phyloP scores from a whole-genome alignment of 768 basidiomycete species.

The Mrakia gelida region DNA sequence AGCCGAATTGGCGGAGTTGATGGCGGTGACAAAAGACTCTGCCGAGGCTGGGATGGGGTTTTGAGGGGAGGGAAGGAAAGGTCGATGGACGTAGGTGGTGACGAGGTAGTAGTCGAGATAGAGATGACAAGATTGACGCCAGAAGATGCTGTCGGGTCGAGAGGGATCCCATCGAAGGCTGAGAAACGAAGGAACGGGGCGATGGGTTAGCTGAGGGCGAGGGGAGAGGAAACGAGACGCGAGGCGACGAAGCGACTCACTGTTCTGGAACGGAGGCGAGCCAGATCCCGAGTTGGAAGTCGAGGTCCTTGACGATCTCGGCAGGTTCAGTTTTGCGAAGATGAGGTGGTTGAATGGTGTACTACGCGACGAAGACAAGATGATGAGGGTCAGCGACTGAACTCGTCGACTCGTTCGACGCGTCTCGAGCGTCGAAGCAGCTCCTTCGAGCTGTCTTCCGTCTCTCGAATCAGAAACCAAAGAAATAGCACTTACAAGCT shows the following conservation, averaged over 20 bases:
- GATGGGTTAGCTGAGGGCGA: background rate
- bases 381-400: too few species aligned
- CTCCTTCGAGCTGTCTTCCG: too few species aligned
- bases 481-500: slow-evolving; percentile 1
- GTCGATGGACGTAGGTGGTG: slow-evolving; percentile 29
- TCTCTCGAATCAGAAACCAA: too few species aligned
- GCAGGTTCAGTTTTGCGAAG: background rate
- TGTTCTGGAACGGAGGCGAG: slow-evolving; percentile 2
- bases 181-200: background rate
- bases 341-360: slow-evolving; percentile 19
- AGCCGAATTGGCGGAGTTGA: slow-evolving; percentile 22
- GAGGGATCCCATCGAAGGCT: slow-evolving; percentile 23
- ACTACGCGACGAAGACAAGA: background rate
- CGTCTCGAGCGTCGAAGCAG: too few species aligned
- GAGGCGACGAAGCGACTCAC: background rate
- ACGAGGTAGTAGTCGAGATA: background rate
- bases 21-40: slow-evolving; percentile 21
- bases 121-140: background rate
- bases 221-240: background rate
- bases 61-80: slow-evolving; percentile 25
- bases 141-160: slow-evolving; percentile 21
- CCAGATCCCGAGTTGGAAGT: background rate
- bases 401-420: too few species aligned
- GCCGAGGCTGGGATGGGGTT: slow-evolving; percentile 21
- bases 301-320: slow-evolving; percentile 3